Base-by-base conservation (phyloP, 192 early-diverging fungal species). In the Obelidium mucronatum region DNA sequence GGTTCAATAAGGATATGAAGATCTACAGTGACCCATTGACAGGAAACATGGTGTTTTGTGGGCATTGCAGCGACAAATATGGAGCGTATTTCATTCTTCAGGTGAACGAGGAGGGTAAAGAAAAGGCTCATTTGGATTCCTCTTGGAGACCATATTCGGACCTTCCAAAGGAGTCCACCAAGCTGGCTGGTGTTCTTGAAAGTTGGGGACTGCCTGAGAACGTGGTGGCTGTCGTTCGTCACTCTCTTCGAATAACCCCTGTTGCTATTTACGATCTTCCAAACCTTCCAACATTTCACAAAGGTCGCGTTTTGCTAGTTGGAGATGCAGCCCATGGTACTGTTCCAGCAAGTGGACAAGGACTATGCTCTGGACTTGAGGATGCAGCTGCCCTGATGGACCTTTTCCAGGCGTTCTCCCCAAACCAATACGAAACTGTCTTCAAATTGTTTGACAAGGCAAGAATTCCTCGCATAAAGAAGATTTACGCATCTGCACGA, bases 301-400 rank as follows among this genome's bases (percentile, higher is more conserved):
- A 66, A 37, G 64, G 64, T 39, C 64, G 64, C 26, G 64, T 66
- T 5, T 13, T 6, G 64, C n/a, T n/a, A n/a, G n/a, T n/a, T n/a
- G n/a, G n/a, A n/a, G n/a, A n/a, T n/a, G n/a, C n/a, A n/a, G n/a
- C 64, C 15, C 64, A 66, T 39, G 64, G 64, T 37, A 66, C 37
- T 15, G 15, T 66, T 66, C 64, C 64, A 15, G 17, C 37, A 17
- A 37, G 15, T 39, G 64, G 64, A 4, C 64, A 66, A 66, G 64
- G 64, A 19, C 64, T 66, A 17, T 17, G 26, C 37, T 6, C 28
- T 11, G 64, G 33, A 36, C 33, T 66, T 31, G 64, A 66, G 39
- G 64, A 66, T 66, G 64, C 64, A 15, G 64, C 37, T 28, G 37
- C 33, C 26, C 33, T 66, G 28, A 11, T 37, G 5, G 64, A 66